A percentile compares a stretch with the other conserved stretches of the same genome.
Evolutionary conservation across 2,329 filamentous ascomycete species (phyloP).

Genomic region (Calcarisporium arbuscula): DNA sequence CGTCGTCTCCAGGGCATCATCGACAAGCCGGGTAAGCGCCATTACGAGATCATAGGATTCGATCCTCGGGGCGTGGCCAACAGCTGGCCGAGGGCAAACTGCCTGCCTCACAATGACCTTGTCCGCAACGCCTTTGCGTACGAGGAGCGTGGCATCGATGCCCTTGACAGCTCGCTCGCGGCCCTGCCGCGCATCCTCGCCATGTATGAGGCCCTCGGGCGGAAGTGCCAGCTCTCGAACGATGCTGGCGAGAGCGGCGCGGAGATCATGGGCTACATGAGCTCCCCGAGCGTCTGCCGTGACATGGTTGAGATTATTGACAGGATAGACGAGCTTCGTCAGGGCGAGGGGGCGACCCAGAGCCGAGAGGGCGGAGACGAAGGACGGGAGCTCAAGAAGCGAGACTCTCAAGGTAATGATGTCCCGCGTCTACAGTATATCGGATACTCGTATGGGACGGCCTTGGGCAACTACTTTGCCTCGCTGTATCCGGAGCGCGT

Average conservation of each 20-base stretch:
- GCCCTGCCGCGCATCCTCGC: constrained; percentile 19
- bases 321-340: constrained; percentile 26
- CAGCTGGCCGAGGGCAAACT: constrained; percentile 30
- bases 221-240: constrained; percentile 19
- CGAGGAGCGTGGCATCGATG: constrained; percentile 23
- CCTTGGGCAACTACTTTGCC: constrained; percentile 27
- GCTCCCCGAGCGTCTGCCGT: constrained; percentile 31
- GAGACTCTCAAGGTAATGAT: not conserved
- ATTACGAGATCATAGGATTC: constrained; percentile 36
- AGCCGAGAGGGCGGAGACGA: not conserved
- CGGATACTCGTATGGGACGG: constrained; percentile 41
- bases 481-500: constrained; percentile 29
- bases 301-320: constrained; percentile 31
- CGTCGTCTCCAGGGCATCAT: constrained; percentile 18
- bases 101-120: constrained; percentile 24
- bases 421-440: constrained; percentile 34
- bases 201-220: constrained; percentile 17
- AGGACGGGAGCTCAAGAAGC: constrained; percentile 6
- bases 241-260: constrained; percentile 6
- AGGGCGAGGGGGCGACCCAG: constrained; percentile 3
- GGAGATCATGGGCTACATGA: constrained; percentile 25
- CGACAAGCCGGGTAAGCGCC: constrained; percentile 19
- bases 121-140: constrained; percentile 21
- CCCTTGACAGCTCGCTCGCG: constrained; percentile 11
- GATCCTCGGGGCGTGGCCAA: constrained; percentile 36